Percentiles rank a stretch among this genome's conserved stretches.
phyloP scores from a whole-genome alignment of 192 early-diverging fungal genomes.

The Backusella tuberculispora region DNA sequence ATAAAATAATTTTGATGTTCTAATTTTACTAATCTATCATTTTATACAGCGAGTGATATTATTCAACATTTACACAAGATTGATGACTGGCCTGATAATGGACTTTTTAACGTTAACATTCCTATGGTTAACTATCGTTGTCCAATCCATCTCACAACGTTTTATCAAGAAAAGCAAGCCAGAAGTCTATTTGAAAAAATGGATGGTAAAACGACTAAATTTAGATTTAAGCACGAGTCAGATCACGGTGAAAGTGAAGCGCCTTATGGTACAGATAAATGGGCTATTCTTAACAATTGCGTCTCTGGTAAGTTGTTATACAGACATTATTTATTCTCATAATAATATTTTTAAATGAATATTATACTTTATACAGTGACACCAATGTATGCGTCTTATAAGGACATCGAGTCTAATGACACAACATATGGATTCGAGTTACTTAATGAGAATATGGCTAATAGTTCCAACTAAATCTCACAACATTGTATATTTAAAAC shows the following conservation, averaged over 20 bases:
- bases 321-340: neutral
- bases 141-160: conserved; percentile 32
- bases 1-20: neutral
- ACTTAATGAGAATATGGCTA: neutral
- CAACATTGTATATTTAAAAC: too few relatives aligned
- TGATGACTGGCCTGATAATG: conserved; percentile 36
- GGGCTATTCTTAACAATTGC: conserved; percentile 32
- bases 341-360: neutral
- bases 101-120: conserved; percentile 49
- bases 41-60: conserved; percentile 29
- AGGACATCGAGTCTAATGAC: neutral
- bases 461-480: neutral
- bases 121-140: conserved; percentile 40
- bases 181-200: neutral
- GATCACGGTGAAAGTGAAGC: neutral
- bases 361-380: neutral
- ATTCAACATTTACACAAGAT: conserved; percentile 28
- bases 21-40: neutral
- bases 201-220: neutral
- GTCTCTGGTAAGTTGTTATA: conserved; percentile 29
- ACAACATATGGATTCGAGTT: neutral
- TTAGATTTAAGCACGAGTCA: neutral
- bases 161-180: conserved; percentile 10
- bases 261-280: conserved; percentile 27
- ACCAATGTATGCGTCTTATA: conserved; percentile 2